A percentile compares a stretch with the other conserved stretches of the same genome.
These are phyloP conservation scores for Cyclotella cryptica DNA, from an alignment of 108 stramenopile genomes.

Conservation along the genomic window DNA sequence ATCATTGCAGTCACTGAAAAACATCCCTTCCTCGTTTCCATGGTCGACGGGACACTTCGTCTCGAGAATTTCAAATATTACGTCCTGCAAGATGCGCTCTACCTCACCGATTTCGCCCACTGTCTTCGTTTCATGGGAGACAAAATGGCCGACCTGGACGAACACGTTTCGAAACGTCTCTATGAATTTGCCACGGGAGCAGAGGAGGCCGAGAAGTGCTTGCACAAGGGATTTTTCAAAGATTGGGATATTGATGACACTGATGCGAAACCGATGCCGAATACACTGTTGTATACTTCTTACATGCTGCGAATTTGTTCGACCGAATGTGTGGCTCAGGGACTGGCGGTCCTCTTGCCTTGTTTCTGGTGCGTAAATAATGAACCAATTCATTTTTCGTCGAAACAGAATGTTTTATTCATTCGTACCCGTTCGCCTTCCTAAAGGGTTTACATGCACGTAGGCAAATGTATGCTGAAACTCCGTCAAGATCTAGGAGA, in stretches of 20 bases:
- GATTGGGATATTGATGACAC: slow-evolving; percentile 71
- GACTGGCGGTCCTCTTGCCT: slow-evolving; percentile 80
- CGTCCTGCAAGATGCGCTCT: slow-evolving; percentile 81
- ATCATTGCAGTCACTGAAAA: slow-evolving; percentile 76
- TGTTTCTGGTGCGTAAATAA: slow-evolving; percentile 67
- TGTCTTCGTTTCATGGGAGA: slow-evolving; percentile 62
- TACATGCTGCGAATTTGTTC: slow-evolving; percentile 78
- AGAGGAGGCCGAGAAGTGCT: slow-evolving; percentile 72
- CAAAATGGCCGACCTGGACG: slow-evolving; percentile 43
- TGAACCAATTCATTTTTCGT: too few species aligned
- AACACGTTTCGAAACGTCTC: slow-evolving; percentile 51
- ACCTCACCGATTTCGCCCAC: slow-evolving; percentile 78
- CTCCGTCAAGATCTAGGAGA: slow-evolving; percentile 73
- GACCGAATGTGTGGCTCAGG: slow-evolving; percentile 71
- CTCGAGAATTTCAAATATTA: slow-evolving; percentile 80
- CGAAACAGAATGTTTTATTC: too few species aligned
- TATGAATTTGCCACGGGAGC: slow-evolving; percentile 75
- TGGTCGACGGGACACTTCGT: slow-evolving; percentile 78
- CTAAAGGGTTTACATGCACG: slow-evolving; percentile 80
- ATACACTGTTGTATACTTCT: slow-evolving; percentile 84
- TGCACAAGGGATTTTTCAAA: slow-evolving; percentile 81
- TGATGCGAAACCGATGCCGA: slow-evolving; percentile 74
- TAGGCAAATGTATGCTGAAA: slow-evolving; percentile 84
- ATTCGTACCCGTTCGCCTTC: too few species aligned
- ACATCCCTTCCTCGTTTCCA: slow-evolving; percentile 84